These are phyloP conservation scores for Apiotrichum montevideense DNA, from an alignment of 1,284 basidiomycete species.

Conservation along the genomic window DNA sequence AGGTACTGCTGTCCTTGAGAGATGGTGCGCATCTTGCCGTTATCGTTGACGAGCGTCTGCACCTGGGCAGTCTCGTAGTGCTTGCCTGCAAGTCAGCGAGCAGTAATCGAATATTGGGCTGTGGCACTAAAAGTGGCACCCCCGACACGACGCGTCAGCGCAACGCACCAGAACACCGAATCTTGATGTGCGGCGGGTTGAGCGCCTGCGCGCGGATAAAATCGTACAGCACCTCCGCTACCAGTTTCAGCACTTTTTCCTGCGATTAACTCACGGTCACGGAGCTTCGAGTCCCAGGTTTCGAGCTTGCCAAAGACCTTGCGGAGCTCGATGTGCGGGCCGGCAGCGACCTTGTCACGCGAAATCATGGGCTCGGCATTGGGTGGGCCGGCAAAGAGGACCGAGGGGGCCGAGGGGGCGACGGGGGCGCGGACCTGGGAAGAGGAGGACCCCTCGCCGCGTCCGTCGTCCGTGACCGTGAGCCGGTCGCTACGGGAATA, in stretches of 20 bases:
- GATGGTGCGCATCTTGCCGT: constrained; percentile 16
- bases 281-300: constrained; percentile 23
- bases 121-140: too few species aligned
- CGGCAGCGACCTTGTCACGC: constrained; percentile 4
- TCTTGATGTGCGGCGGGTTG: constrained; percentile 19
- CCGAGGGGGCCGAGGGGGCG: constrained; percentile 18
- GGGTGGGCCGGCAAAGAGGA: constrained; percentile 28
- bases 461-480: neutral
- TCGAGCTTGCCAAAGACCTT: constrained; percentile 8
- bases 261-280: constrained; percentile 19
- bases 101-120: neutral
- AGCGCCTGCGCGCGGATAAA: constrained; percentile 29
- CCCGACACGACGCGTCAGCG: too few species aligned
- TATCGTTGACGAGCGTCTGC: constrained; percentile 18
- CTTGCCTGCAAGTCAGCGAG: constrained; percentile 3
- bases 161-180: constrained; percentile 21
- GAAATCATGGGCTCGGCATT: constrained; percentile 30
- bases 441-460: neutral
- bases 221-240: constrained; percentile 36
- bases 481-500: neutral
- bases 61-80: constrained; percentile 23
- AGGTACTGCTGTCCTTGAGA: constrained; percentile 24
- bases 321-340: constrained; percentile 9
- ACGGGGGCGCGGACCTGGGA: constrained; percentile 2
- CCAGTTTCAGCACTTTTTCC: neutral